Base-by-base conservation (phyloP, 2,329 filamentous ascomycete genomes). In the Tolypocladium inflatum region DNA sequence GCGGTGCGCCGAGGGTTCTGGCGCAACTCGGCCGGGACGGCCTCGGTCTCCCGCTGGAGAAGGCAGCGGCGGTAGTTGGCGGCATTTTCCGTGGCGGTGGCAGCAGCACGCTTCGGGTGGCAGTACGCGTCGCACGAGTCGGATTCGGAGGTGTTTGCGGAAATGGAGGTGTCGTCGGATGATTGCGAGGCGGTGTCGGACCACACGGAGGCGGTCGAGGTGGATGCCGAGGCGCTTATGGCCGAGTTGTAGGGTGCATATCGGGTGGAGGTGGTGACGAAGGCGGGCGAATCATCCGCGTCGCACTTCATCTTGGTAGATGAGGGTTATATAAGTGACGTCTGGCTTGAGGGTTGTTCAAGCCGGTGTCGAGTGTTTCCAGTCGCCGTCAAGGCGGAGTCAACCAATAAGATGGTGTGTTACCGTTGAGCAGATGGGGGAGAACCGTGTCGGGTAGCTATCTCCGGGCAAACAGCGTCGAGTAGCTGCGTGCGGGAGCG, bases 171-270 rank as follows among this genome's bases (percentile, higher is more conserved):
- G 60, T 87, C 86, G 66, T 88, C 84, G 57, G 88, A 90, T 61
- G 80, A 79, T 74, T 90, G 87, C 23, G 84, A 86, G 58, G 85
- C 87, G 55, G 79, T 82, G 67, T 88, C 80, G 63, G 90, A 94
- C 80, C 90, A 94, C 66, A 91, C 80, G 39, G 90, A 94, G 58
- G 85, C 83, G 59, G 87, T 83, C 23, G 89, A 91, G 58, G 88
- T 88, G 37, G 89, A 91, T 59, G 88, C 84, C 65, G 88, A 89
- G 58, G 87, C 87, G 68, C 86, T 84, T 78, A 91, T 76, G 48
- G 87, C 86, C 60, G 85, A 82, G 70, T 82, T 83, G 74, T 90
- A 92, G 63, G 85, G 82, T 60, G 75, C 75, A 76, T 81, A 78
- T 70, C 70, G 75, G 67, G 65, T 63, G 61, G 76, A 73, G 64